Percentiles rank a stretch among this genome's conserved stretches.
Conservation (phyloP, 2,329 filamentous ascomycete genomes). For the Xylaria sp. region DNA sequence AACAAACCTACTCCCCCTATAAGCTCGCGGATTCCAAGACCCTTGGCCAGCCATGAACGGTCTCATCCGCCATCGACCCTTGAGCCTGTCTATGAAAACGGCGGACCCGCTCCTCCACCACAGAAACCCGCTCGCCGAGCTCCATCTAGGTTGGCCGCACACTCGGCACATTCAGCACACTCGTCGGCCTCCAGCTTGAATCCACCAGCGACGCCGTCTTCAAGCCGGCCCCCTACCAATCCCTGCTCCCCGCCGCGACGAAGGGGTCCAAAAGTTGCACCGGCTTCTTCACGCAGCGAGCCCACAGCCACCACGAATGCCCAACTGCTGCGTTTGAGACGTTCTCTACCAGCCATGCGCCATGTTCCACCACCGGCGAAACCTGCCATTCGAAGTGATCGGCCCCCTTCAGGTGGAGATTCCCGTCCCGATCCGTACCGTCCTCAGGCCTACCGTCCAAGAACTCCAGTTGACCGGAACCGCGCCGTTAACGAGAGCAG, state of each 20-base stretch:
- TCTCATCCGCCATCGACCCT: conserved; percentile 65
- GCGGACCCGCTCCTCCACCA: conserved; percentile 55
- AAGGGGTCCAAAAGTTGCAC: conserved; percentile 50
- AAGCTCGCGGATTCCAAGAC: conserved; percentile 72
- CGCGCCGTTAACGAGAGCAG: conserved; percentile 48
- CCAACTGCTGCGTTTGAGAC: conserved; percentile 60
- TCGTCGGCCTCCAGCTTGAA: conserved; percentile 62
- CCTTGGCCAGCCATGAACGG: conserved; percentile 62
- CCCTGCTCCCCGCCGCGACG: conserved; percentile 57
- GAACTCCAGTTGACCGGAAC: conserved; percentile 64
- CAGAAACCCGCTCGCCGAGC: conserved; percentile 53
- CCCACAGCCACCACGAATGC: conserved; percentile 59
- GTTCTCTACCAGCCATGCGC: conserved; percentile 58
- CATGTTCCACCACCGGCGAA: conserved; percentile 48
- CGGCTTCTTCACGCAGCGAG: conserved; percentile 50
- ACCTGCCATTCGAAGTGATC: conserved; percentile 46
- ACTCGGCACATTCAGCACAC: conserved; percentile 64
- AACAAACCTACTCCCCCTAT: conserved; percentile 56
- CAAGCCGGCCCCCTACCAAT: conserved; percentile 40
- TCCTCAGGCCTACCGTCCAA: conserved; percentile 53
- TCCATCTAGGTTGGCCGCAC: conserved; percentile 58
- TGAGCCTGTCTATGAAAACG: conserved; percentile 90
- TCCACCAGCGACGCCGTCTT: conserved; percentile 54
- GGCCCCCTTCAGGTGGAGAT: conserved; percentile 56
- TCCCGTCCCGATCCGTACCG: conserved; percentile 47